Base-by-base conservation (phyloP, 2,329 filamentous ascomycete species). In the Metarhizium humberi region DNA sequence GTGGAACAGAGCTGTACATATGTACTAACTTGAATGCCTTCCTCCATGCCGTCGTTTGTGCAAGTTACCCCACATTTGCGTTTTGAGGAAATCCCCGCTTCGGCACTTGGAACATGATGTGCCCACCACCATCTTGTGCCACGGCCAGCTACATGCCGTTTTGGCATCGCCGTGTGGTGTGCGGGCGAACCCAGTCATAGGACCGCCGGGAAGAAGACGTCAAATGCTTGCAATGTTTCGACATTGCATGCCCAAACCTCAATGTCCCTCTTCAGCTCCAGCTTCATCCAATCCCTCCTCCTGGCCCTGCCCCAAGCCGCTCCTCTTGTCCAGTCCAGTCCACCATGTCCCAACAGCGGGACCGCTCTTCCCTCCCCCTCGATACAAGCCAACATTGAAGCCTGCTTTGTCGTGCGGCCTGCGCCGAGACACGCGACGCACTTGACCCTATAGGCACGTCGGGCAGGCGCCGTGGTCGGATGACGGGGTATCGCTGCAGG, bases 301-400 rank as follows among this genome's bases (percentile, higher is more conserved):
- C 25, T 25, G 25, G 25, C 25, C 25, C 25, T 4, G 25, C 3
- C 25, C 25, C 25, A 25, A 25, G 25, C 25, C 25, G 25, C 25
- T 25, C 25, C 25, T 25, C 25, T 25, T 25, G 25, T 25, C 25
- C 25, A 25, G 25, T 25, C 25, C 25, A 25, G 25, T 25, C 25
- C 3, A 25, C 1, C 25, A 25, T 25, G 25, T 25, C 25, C 25
- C 25, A 25, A 1, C 25, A 1, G 25, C 25, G 25, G 25, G 3
- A 25, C 25, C 25, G 25, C 25, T 25, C 25, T 25, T 4, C 25
- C 25, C 25, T 25, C 1, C 25, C 25, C 25, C 25, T 25, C 25
- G 25, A 25, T 25, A 25, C 25, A 25, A 25, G 25, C 25, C 3
- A 69, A 16, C 34, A 60, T 59, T 36, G 34, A 20, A 54, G 54